Evolutionary conservation across 139 green algal species (phyloP).

Genomic region (Chlamydomonas eustigma): DNA sequence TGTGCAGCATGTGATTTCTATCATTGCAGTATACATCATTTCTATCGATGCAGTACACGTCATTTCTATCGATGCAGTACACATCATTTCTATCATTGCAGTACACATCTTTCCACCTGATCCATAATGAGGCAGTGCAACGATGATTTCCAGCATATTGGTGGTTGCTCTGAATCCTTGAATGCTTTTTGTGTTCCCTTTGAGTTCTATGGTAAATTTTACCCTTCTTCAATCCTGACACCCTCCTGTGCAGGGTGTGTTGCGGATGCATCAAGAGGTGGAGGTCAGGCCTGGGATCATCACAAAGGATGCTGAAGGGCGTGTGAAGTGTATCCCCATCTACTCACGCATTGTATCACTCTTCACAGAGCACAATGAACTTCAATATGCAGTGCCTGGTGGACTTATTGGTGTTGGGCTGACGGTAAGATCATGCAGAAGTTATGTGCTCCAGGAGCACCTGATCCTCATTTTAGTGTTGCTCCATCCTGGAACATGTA

Average conservation of each 20-base stretch:
- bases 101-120: too few relatives aligned
- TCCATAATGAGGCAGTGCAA: too few relatives aligned
- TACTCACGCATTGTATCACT: conserved; percentile 93
- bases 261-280: conserved; percentile 89
- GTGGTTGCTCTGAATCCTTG: too few relatives aligned
- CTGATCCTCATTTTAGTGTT: neutral
- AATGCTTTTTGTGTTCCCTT: too few relatives aligned
- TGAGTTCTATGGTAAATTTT: too few relatives aligned
- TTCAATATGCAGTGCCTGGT: conserved; percentile 96
- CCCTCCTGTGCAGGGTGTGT: conserved; percentile 84
- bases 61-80: too few relatives aligned
- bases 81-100: too few relatives aligned
- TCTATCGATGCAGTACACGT: too few relatives aligned
- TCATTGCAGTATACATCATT: too few relatives aligned
- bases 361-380: conserved; percentile 93
- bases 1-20: too few relatives aligned
- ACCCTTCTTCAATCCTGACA: too few relatives aligned
- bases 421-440: conserved; percentile 52
- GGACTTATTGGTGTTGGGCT: conserved; percentile 98
- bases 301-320: conserved; percentile 89
- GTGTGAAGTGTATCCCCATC: conserved; percentile 91
- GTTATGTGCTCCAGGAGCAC: neutral
- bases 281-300: conserved; percentile 96
- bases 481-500: neutral
- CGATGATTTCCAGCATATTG: too few relatives aligned